Percentiles rank a stretch among this genome's conserved stretches.
Conservation (phyloP, 371 early-diverging fungal species). For the Mucor circinelloides region DNA sequence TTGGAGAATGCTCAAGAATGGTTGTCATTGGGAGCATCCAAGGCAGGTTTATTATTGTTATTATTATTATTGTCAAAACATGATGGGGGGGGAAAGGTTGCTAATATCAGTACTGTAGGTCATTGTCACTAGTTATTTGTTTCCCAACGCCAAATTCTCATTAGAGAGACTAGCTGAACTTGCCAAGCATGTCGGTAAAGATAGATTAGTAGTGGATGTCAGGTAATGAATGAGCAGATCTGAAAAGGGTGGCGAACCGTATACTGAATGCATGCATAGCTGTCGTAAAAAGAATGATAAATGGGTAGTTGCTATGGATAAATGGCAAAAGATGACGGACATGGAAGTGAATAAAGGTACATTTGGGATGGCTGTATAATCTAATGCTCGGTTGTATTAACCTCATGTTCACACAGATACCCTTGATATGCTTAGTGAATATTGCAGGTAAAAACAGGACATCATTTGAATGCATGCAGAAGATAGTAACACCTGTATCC, state of each 20-base stretch:
- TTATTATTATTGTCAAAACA: too few species aligned
- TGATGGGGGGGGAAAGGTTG: too few species aligned
- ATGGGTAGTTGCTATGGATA: slow-evolving; percentile 96
- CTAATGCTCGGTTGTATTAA: not conserved
- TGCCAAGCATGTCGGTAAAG: slow-evolving; percentile 70
- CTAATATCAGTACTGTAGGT: too few species aligned
- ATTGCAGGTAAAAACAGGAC: slow-evolving; percentile 67
- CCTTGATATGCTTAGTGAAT: slow-evolving; percentile 63
- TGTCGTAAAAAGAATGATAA: slow-evolving; percentile 73
- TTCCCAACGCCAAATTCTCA: slow-evolving; percentile 78
- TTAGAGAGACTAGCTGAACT: slow-evolving; percentile 68
- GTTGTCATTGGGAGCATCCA: slow-evolving; percentile 85
- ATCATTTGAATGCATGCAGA: too few species aligned
- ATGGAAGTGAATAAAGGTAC: slow-evolving; percentile 76
- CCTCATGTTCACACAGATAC: slow-evolving; percentile 36
- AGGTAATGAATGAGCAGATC: slow-evolving; percentile 42
- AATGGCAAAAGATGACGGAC: slow-evolving; percentile 96
- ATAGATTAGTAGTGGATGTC: slow-evolving; percentile 89
- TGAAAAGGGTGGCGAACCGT: too few species aligned
- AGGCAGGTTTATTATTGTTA: slow-evolving; percentile 45
- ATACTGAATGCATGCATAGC: slow-evolving; percentile 43
- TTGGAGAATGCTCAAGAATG: slow-evolving; percentile 84
- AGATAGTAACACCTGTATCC: not conserved
- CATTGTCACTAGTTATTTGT: slow-evolving; percentile 94
- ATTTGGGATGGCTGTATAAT: not conserved